A percentile compares a stretch with the other conserved stretches of the same genome.
Evolutionary conservation across 73 alveolate species (phyloP).

Genomic region (Uronychia binucleata): DNA sequence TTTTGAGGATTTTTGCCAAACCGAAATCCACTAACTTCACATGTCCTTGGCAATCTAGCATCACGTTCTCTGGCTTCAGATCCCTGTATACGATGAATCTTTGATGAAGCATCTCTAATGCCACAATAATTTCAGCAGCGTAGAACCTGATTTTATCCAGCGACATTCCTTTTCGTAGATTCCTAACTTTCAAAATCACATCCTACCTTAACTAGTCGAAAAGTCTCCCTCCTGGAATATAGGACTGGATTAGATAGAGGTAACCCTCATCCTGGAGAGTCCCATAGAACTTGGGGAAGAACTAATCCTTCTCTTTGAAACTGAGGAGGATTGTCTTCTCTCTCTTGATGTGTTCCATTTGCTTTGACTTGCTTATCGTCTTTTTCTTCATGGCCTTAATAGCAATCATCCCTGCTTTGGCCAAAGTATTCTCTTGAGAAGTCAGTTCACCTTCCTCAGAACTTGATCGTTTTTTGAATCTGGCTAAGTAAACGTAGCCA

Average conservation of each 20-base stretch:
- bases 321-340: background rate
- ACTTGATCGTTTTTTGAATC: background rate
- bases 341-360: background rate
- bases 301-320: background rate
- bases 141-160: conserved; percentile 22
- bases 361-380: background rate
- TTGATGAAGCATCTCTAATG: conserved; percentile 43
- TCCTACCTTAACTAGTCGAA: conserved; percentile 18
- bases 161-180: conserved; percentile 1
- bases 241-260: conserved; percentile 7
- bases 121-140: conserved; percentile 37
- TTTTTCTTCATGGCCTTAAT: background rate
- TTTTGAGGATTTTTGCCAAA: background rate
- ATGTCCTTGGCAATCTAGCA: conserved; percentile 40
- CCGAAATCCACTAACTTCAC: conserved; percentile 53
- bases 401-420: background rate
- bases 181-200: background rate
- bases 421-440: background rate
- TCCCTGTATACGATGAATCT: conserved; percentile 34
- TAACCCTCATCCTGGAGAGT: background rate
- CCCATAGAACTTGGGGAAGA: background rate
- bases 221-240: conserved; percentile 46
- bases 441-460: background rate
- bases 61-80: conserved; percentile 48
- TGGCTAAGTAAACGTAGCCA: background rate